Percentiles rank a stretch among this genome's conserved stretches.
phyloP scores from a whole-genome alignment of 257 asterid species.

The Capsicum chinense region DNA sequence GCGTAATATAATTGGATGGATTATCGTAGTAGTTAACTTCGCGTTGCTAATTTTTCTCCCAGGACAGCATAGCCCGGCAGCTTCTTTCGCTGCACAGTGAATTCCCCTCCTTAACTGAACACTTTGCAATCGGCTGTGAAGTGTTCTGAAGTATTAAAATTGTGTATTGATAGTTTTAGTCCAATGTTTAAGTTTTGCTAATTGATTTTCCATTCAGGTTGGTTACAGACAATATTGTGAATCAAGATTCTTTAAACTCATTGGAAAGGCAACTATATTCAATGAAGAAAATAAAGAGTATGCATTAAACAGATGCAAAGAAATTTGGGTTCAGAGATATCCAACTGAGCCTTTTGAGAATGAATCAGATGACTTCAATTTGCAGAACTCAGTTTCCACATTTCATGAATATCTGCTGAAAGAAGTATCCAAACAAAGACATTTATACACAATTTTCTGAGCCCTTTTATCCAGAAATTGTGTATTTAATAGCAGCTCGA shows the following conservation, averaged over 20 bases:
- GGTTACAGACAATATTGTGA: slow-evolving; percentile 75
- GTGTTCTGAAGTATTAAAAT: too few relatives aligned
- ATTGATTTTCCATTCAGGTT: slow-evolving; percentile 44
- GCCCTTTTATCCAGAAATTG: slow-evolving; percentile 73
- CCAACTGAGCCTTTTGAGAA: slow-evolving; percentile 79
- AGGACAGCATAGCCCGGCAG: too few relatives aligned
- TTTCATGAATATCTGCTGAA: slow-evolving; percentile 54
- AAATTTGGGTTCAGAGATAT: slow-evolving; percentile 66
- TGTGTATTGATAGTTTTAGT: too few relatives aligned
- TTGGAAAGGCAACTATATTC: slow-evolving; percentile 73
- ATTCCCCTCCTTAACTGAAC: too few relatives aligned
- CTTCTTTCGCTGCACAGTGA: too few relatives aligned
- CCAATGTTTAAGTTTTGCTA: too few relatives aligned
- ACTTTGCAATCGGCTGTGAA: too few relatives aligned
- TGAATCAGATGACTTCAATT: slow-evolving; percentile 49
- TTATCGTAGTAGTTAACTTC: too few relatives aligned
- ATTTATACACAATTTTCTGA: slow-evolving; percentile 55
- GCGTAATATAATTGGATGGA: too few relatives aligned
- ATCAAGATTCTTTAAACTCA: slow-evolving; percentile 72
- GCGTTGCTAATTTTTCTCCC: too few relatives aligned
- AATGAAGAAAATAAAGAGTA: slow-evolving; percentile 85
- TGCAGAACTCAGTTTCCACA: slow-evolving; percentile 27
- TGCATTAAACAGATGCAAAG: slow-evolving; percentile 78
- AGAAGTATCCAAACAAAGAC: slow-evolving; percentile 58
- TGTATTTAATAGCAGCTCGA: slow-evolving; percentile 78